Evolutionary conservation across 75 land plant genomes (phyloP), one percentile per base, ranked within the genome.

Genomic region (Picea glauca): DNA sequence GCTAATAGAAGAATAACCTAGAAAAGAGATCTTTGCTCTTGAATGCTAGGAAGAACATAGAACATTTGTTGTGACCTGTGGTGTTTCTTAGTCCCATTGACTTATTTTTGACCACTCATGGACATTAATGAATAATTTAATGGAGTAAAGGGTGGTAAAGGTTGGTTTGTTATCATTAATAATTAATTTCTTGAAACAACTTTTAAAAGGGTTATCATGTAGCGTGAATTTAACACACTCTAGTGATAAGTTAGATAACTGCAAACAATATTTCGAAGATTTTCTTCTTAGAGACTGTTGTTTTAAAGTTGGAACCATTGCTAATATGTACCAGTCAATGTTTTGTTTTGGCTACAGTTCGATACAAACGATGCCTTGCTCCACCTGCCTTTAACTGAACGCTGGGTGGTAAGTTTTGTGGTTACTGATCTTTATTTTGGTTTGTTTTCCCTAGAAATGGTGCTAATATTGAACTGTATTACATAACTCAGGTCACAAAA

Each of bases 391-490:
- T 83, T 91, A 67, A 68, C 88, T 77, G 98, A 96, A 76, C 89
- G 89, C 46, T 96, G 98, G 98, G 94, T 96, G 94, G 98, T 96
- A 91, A 84, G 96, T 33, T 43, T 30, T 57, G 4, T 14, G 8
- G 46, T 59, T 50, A 58, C 20, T 54, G 11, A 5, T 75, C 82
- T 66, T 80, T 58, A 8, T 13, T 50, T 72, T 59, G 2, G 33
- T 57, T 30, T 78, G 21, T 56, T 75, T 38, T 40, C 33, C 26
- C 61, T 60, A 43, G 35, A 58, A 63, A 62, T 76, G 35, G 33
- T 81, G 60, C 20, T 75, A 26, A 21, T 32, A 23, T 68, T 32
- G 20, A n/a, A 18, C 50, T 75, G 46, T 76, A 40, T 20, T 50
- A 56, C 38, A 9, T 72, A 73, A 60, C 82, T n/a, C 90, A 96